These are phyloP conservation scores for Suillus subalutaceus DNA, from an alignment of 768 basidiomycete species.

Conservation along the genomic window DNA sequence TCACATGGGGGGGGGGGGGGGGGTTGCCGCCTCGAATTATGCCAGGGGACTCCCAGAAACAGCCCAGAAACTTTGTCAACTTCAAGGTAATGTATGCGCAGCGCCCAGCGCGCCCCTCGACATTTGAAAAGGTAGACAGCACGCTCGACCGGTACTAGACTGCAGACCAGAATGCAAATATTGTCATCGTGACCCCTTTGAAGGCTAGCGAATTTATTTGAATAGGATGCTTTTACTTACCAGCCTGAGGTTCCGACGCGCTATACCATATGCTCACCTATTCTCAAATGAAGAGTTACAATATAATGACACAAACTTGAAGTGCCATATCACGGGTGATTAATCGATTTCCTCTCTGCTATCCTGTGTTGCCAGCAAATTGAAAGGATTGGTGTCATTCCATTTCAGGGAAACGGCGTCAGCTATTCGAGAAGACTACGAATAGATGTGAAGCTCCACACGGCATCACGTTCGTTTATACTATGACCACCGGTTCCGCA, in stretches of 20 bases:
- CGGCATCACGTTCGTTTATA: neutral
- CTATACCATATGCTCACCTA: neutral
- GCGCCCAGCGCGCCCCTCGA: constrained; percentile 14
- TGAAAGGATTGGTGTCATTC: neutral
- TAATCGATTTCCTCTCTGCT: neutral
- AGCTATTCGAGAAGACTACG: neutral
- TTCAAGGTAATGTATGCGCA: neutral
- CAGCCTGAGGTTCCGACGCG: neutral
- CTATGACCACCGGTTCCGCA: neutral
- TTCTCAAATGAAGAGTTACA: constrained; percentile 7
- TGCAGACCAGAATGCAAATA: constrained; percentile 1
- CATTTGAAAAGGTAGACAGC: constrained; percentile 16
- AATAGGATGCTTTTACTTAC: neutral
- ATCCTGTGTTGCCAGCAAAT: neutral
- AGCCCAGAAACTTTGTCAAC: too few species aligned
- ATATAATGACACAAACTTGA: constrained; percentile 3
- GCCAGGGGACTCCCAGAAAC: too few species aligned
- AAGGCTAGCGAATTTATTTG: neutral
- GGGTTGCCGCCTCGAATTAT: too few species aligned
- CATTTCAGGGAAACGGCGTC: neutral
- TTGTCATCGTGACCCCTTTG: neutral
- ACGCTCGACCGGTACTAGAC: constrained; percentile 5
- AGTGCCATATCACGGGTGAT: constrained; percentile 5
- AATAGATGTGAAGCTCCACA: neutral
- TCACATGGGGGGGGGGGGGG: too few species aligned